Base-by-base conservation (phyloP, 2,329 filamentous ascomycete species). In the Fusarium mexicanum region DNA sequence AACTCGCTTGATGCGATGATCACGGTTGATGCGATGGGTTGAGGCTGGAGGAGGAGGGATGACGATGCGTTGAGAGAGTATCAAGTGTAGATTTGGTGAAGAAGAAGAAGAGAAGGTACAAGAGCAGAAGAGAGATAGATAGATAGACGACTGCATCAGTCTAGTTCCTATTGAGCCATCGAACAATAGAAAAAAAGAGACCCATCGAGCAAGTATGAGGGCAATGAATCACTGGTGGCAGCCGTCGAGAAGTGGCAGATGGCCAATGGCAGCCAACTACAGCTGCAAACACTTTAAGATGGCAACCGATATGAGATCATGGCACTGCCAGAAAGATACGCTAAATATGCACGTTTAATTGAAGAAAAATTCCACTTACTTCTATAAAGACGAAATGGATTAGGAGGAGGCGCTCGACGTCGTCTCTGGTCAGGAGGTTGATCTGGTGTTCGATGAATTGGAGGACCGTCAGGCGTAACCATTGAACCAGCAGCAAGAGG, bases 311-410 rank as follows among this genome's bases (percentile, higher is more conserved):
- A 62, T 55, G 38, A 35, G 37, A 61, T 60, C 37, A 41, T 22
- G 37, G n/a, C 40, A 54, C 22, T 54, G 18, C 31, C 41, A 54
- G 17, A 53, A 24, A 29, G 41, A 43, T 12, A 35, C n/a, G 18
- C 46, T 54, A 26, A 58, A 29, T 58, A 40, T 26, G 9, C 41
- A 48, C 13, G 31, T n/a, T 26, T 24, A 29, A 37, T 48, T 33
- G 29, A 22, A 43, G 7, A 40, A 29, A 35, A 33, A 12, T 33
- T 29, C 3, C 33, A 22, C 82, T 82, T 66, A 83, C 82, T 79
- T 73, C 81, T 78, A 59, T 83, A 81, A 6, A 83, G 74, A 24
- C 82, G 81, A 68, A 83, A 83, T 1, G 82, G 82, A 76, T 83
- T 81, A 44, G 80, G 80, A 33, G 78, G 78, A 29, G 81, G 81